Evolutionary conservation across 1,139 yeast genomes (phyloP).

Genomic region (Scheffersomyces illinoinensis): DNA sequence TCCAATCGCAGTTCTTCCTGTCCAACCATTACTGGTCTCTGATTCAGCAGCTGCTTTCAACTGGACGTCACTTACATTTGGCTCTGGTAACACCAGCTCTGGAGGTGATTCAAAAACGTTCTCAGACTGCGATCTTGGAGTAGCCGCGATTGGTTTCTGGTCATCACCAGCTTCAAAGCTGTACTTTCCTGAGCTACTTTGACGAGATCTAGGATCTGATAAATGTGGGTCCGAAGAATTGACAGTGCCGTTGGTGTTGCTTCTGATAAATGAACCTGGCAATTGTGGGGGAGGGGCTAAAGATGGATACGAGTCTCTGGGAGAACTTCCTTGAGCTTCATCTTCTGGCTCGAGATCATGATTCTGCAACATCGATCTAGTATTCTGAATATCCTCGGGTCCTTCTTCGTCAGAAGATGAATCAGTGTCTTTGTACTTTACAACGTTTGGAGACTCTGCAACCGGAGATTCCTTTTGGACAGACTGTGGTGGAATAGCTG

Average conservation of each 20-base stretch:
- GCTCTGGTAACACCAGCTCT: conserved; percentile 16
- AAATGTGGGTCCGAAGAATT: conserved; percentile 5
- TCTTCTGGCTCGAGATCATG: conserved; percentile 27
- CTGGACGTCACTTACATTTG: conserved; percentile 10
- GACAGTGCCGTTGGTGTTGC: conserved; percentile 4
- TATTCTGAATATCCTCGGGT: conserved; percentile 17
- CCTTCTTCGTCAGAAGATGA: conserved; percentile 27
- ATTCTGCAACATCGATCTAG: conserved; percentile 34
- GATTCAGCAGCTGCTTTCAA: not conserved
- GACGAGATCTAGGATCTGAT: conserved; percentile 10
- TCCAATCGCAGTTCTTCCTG: conserved; percentile 1
- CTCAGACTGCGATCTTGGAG: conserved; percentile 20
- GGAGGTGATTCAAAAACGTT: not conserved
- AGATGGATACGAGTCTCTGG: not conserved
- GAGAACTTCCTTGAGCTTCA: conserved; percentile 1
- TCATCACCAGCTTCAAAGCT: conserved; percentile 50
- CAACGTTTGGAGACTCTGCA: conserved; percentile 23
- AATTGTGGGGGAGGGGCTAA: conserved; percentile 3
- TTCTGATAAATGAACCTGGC: conserved; percentile 4
- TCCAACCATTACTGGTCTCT: not conserved
- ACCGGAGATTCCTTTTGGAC: conserved; percentile 2
- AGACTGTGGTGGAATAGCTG: not conserved
- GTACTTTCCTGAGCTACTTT: conserved; percentile 30
- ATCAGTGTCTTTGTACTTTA: conserved; percentile 16
- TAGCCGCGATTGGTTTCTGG: conserved; percentile 27